Conservation (phyloP, 345 rosid genomes). For the Syzygium jambos region DNA sequence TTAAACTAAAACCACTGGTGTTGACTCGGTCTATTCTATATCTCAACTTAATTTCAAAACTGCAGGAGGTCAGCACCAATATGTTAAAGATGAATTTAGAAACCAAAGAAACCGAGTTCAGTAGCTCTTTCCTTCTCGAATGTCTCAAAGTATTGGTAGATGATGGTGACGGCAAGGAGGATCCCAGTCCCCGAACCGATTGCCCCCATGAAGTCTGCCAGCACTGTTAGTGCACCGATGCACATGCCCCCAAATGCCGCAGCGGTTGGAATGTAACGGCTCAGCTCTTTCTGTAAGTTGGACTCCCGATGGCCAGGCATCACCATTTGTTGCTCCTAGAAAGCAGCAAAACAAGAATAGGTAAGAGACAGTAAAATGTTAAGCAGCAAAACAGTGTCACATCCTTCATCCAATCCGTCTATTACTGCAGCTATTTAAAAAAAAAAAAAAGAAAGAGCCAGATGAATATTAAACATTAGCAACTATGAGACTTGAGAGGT, state of each 20-base stretch:
- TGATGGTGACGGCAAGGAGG: slow-evolving; percentile 77
- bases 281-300: slow-evolving; percentile 76
- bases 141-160: slow-evolving; percentile 86
- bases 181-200: slow-evolving; percentile 86
- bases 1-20: not conserved
- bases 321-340: slow-evolving; percentile 94
- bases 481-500: not conserved
- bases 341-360: not conserved
- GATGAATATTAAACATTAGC: not conserved
- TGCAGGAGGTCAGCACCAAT: not conserved
- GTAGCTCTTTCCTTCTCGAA: slow-evolving; percentile 86
- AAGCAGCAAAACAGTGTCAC: not conserved
- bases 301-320: slow-evolving; percentile 93
- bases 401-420: not conserved
- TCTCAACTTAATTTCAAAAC: not conserved
- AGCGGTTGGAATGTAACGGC: slow-evolving; percentile 88
- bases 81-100: slow-evolving; percentile 16
- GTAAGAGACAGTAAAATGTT: not conserved
- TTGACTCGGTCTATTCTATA: not conserved
- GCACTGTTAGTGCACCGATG: slow-evolving; percentile 76
- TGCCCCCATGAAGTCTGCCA: slow-evolving; percentile 93
- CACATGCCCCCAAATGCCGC: slow-evolving; percentile 87
- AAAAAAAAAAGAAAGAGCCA: not conserved
- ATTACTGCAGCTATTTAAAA: not conserved
- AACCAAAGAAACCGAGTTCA: slow-evolving; percentile 86